These are phyloP conservation scores for Trypanosoma grayi DNA, from an alignment of 208 protist species.

Conservation along the genomic window DNA sequence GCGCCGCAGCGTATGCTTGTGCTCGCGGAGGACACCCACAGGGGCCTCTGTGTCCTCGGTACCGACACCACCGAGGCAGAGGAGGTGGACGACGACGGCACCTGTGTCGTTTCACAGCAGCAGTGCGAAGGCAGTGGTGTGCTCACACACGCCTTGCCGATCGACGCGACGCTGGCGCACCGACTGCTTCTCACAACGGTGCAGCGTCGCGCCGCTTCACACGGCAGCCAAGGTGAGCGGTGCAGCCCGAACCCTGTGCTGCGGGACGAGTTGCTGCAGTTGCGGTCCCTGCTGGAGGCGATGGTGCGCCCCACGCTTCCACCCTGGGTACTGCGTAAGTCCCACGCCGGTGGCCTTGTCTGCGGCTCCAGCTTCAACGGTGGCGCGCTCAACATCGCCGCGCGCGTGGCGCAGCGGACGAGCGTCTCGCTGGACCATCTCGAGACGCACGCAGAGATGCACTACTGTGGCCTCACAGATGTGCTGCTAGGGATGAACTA, in stretches of 20 bases:
- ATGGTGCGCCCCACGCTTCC: constrained; percentile 46
- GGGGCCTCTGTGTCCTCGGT: constrained; percentile 44
- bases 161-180: constrained; percentile 52
- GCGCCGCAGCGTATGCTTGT: constrained; percentile 62
- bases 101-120: constrained; percentile 1
- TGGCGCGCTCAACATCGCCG: constrained; percentile 72
- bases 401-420: constrained; percentile 68
- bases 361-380: constrained; percentile 70
- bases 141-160: constrained; percentile 39
- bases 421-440: constrained; percentile 65
- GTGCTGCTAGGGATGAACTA: constrained; percentile 70
- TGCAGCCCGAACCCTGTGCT: constrained; percentile 78
- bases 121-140: constrained; percentile 15
- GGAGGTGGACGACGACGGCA: constrained; percentile 19
- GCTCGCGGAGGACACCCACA: constrained; percentile 50
- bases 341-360: constrained; percentile 57
- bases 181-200: constrained; percentile 53
- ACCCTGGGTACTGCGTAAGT: constrained; percentile 57
- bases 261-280: constrained; percentile 43
- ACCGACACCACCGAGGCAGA: constrained; percentile 31
- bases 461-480: constrained; percentile 84
- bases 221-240: background rate
- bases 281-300: constrained; percentile 38
- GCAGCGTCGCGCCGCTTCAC: constrained; percentile 49
- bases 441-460: constrained; percentile 59